Conservation (phyloP, 2,329 filamentous ascomycete genomes). For the Biscogniauxia marginata region DNA sequence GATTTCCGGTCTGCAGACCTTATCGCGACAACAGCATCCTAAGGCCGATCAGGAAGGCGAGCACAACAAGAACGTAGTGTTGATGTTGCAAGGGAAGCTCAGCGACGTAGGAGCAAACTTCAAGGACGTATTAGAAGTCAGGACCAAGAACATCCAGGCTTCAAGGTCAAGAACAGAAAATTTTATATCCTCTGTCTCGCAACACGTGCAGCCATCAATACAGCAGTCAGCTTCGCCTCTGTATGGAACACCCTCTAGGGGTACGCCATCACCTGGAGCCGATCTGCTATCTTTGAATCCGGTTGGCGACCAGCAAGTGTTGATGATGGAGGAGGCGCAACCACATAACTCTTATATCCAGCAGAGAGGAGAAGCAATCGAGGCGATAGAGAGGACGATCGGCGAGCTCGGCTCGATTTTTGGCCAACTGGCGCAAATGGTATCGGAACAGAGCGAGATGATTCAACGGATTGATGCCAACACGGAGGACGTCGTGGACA, state of each 20-base stretch:
- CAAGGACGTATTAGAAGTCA: slow-evolving; percentile 93
- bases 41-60: slow-evolving; percentile 80
- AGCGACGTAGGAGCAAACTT: slow-evolving; percentile 93
- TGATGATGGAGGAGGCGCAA: slow-evolving; percentile 92
- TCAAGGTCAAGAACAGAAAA: slow-evolving; percentile 91
- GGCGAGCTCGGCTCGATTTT: slow-evolving; percentile 90
- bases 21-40: slow-evolving; percentile 76
- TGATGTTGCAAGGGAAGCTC: slow-evolving; percentile 85
- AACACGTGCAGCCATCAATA: slow-evolving; percentile 67
- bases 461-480: slow-evolving; percentile 97
- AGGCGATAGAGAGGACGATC: slow-evolving; percentile 95
- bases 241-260: slow-evolving; percentile 73
- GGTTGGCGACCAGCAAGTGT: slow-evolving; percentile 79
- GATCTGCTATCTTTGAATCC: slow-evolving; percentile 86
- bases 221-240: slow-evolving; percentile 80
- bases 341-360: slow-evolving; percentile 86
- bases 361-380: slow-evolving; percentile 91
- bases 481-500: slow-evolving; percentile 96
- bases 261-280: slow-evolving; percentile 63
- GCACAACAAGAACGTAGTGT: slow-evolving; percentile 96
- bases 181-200: slow-evolving; percentile 87
- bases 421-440: slow-evolving; percentile 92
- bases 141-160: slow-evolving; percentile 97
- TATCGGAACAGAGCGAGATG: slow-evolving; percentile 92
- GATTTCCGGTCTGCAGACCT: slow-evolving; percentile 76